Evolutionary conservation across 768 basidiomycete genomes (phyloP).

Genomic region (Podaxis sp.): DNA sequence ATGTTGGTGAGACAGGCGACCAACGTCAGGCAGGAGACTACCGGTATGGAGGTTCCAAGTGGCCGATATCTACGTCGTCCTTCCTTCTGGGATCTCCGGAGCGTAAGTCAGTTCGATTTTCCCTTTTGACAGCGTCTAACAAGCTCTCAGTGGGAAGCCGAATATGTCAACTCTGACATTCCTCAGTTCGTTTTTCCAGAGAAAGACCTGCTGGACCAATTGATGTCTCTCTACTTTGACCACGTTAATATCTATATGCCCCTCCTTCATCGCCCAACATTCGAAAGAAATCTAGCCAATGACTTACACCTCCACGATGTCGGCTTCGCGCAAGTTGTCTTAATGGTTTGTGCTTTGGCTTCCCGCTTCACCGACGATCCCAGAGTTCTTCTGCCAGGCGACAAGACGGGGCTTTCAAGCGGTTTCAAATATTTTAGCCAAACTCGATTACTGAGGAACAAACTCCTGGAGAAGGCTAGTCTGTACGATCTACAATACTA

Average conservation of each 20-base stretch:
- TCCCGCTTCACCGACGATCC: slow-evolving; percentile 57
- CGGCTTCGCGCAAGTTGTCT: slow-evolving; percentile 54
- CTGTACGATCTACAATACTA: slow-evolving; percentile 74
- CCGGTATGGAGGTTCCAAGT: slow-evolving; percentile 19
- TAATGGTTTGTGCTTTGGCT: slow-evolving; percentile 65
- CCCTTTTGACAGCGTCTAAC: slow-evolving; percentile 2
- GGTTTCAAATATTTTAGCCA: slow-evolving; percentile 66
- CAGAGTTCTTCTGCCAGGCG: slow-evolving; percentile 32
- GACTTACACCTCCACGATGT: slow-evolving; percentile 47
- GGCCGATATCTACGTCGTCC: slow-evolving; percentile 23
- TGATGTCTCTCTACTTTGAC: slow-evolving; percentile 62
- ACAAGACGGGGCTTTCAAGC: slow-evolving; percentile 39
- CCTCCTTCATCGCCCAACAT: slow-evolving; percentile 66
- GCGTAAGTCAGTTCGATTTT: slow-evolving; percentile 19
- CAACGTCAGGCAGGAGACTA: slow-evolving; percentile 39
- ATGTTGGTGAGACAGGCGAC: slow-evolving; percentile 43
- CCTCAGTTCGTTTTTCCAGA: slow-evolving; percentile 45
- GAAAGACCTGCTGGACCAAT: slow-evolving; percentile 39
- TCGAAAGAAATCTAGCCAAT: slow-evolving; percentile 45
- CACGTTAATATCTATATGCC: slow-evolving; percentile 51
- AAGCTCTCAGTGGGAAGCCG: slow-evolving; percentile 35
- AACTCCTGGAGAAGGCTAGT: slow-evolving; percentile 52
- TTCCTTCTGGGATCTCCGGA: slow-evolving; percentile 28
- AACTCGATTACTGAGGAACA: slow-evolving; percentile 59
- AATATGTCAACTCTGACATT: slow-evolving; percentile 20